These are phyloP conservation scores for Plasmopara viticola DNA, from an alignment of 352 stramenopile species.

Conservation along the genomic window DNA sequence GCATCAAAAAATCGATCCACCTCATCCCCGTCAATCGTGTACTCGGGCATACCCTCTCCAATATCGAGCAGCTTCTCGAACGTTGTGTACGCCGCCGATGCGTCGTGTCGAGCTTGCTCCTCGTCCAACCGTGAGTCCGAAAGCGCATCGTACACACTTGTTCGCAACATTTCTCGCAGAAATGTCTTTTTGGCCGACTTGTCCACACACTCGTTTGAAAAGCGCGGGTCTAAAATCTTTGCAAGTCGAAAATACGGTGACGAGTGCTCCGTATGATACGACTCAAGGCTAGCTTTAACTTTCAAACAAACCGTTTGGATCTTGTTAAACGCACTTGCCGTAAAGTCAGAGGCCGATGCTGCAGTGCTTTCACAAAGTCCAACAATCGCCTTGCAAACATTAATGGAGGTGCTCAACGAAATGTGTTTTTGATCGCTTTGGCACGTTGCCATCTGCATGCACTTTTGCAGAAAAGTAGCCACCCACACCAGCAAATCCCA, in stretches of 20 bases:
- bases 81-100: constrained; percentile 66
- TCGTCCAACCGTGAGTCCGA: constrained; percentile 47
- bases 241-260: constrained; percentile 66
- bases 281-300: constrained; percentile 61
- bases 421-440: constrained; percentile 76
- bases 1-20: constrained; percentile 81
- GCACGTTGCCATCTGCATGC: constrained; percentile 71
- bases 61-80: constrained; percentile 80
- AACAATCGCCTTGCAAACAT: constrained; percentile 76
- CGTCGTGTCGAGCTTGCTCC: constrained; percentile 49
- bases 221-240: constrained; percentile 73
- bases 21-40: constrained; percentile 70
- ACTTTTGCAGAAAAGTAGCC: constrained; percentile 69
- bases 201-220: constrained; percentile 75
- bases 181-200: constrained; percentile 74
- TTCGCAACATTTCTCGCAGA: constrained; percentile 64
- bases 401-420: constrained; percentile 72
- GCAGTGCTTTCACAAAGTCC: constrained; percentile 64
- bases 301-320: constrained; percentile 71
- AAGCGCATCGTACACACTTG: constrained; percentile 60
- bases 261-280: constrained; percentile 61
- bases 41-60: constrained; percentile 69
- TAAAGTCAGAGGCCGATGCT: constrained; percentile 55
- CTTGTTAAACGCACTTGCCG: constrained; percentile 43
- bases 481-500: constrained; percentile 73